Evolutionary conservation across 2,329 filamentous ascomycete species (phyloP).

Genomic region (Curvularia sp.): DNA sequence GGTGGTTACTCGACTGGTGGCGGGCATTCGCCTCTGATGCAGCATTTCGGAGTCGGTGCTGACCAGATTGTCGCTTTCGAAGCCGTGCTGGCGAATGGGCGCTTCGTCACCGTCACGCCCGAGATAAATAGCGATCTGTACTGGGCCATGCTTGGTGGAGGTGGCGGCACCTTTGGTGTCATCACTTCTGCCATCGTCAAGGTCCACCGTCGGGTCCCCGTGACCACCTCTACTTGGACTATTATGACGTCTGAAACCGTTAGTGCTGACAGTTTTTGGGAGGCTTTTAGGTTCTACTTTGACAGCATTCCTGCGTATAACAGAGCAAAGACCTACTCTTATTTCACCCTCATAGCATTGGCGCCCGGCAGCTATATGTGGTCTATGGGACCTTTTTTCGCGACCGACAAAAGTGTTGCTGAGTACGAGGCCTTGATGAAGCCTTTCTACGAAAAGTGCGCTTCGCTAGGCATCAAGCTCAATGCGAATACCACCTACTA

Average conservation of each 20-base stretch:
- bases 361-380: slow-evolving; percentile 34
- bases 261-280: slow-evolving; percentile 42
- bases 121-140: slow-evolving; percentile 49
- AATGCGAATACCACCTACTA: slow-evolving; percentile 31
- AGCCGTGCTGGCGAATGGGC: slow-evolving; percentile 38
- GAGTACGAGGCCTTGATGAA: slow-evolving; percentile 34
- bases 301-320: slow-evolving; percentile 36
- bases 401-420: slow-evolving; percentile 34
- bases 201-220: slow-evolving; percentile 42
- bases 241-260: slow-evolving; percentile 37
- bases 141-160: slow-evolving; percentile 49
- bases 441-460: slow-evolving; percentile 34
- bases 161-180: slow-evolving; percentile 47
- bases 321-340: slow-evolving; percentile 39
- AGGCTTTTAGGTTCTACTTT: slow-evolving; percentile 32
- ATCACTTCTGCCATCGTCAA: slow-evolving; percentile 44
- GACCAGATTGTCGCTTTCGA: slow-evolving; percentile 50
- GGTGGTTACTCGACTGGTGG: slow-evolving; percentile 55
- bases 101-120: slow-evolving; percentile 35
- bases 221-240: slow-evolving; percentile 43
- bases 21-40: slow-evolving; percentile 62
- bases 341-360: slow-evolving; percentile 34
- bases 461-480: slow-evolving; percentile 34
- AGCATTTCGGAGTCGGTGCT: slow-evolving; percentile 50
- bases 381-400: slow-evolving; percentile 39